Percentiles rank a stretch among this genome's conserved stretches.
These are phyloP conservation scores for Golovinomyces cichoracearum DNA, from an alignment of 2,329 filamentous ascomycete species.

Conservation along the genomic window DNA sequence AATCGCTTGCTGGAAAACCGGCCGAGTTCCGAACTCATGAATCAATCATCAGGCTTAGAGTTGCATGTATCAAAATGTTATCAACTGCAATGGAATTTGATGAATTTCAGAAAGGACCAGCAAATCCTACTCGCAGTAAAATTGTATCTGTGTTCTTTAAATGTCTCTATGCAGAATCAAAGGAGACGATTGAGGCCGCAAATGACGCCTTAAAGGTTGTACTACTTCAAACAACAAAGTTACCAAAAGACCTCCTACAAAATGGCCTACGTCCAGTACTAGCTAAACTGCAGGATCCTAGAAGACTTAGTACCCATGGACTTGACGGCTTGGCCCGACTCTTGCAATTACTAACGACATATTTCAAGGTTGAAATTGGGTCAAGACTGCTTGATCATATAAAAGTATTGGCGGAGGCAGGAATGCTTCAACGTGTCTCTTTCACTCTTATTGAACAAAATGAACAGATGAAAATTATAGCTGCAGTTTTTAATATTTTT, in stretches of 20 bases:
- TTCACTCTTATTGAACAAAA: slow-evolving; percentile 91
- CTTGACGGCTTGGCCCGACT: slow-evolving; percentile 76
- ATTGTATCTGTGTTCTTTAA: slow-evolving; percentile 97
- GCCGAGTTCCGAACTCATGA: slow-evolving; percentile 89
- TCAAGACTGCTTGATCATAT: slow-evolving; percentile 80
- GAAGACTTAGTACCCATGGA: slow-evolving; percentile 66
- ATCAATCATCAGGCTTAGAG: slow-evolving; percentile 68
- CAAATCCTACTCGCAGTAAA: slow-evolving; percentile 36
- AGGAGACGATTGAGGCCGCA: slow-evolving; percentile 76
- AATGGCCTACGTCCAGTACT: slow-evolving; percentile 85
- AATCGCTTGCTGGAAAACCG: slow-evolving; percentile 74
- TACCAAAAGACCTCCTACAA: slow-evolving; percentile 87
- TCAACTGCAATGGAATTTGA: slow-evolving; percentile 84
- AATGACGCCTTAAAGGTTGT: slow-evolving; percentile 76
- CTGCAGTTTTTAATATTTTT: slow-evolving; percentile 88
- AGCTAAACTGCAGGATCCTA: slow-evolving; percentile 82
- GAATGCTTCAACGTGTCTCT: slow-evolving; percentile 61
- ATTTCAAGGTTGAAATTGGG: slow-evolving; percentile 98
- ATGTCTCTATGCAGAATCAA: slow-evolving; percentile 76
- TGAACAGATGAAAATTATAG: slow-evolving; percentile 75
- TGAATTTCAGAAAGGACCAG: slow-evolving; percentile 57
- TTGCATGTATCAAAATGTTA: slow-evolving; percentile 77
- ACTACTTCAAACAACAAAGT: slow-evolving; percentile 62
- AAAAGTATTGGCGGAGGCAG: slow-evolving; percentile 63
- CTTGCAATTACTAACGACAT: slow-evolving; percentile 76